These are phyloP conservation scores for Umbelopsis ramanniana DNA, from an alignment of 192 early-diverging fungal genomes.

Conservation along the genomic window DNA sequence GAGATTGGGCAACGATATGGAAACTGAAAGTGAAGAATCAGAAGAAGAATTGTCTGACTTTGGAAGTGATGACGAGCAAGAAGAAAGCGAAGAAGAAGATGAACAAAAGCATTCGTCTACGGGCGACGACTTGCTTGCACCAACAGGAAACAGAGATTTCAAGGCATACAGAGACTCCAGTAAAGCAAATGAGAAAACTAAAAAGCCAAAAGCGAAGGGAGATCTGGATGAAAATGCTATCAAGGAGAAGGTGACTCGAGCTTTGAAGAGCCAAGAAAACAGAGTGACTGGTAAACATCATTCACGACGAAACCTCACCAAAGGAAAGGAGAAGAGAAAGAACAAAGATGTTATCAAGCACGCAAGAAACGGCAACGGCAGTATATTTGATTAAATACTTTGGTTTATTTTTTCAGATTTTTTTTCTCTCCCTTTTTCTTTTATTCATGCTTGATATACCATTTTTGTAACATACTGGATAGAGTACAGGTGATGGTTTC, in stretches of 20 bases:
- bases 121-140: constrained; percentile 20
- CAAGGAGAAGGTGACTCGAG: constrained; percentile 54
- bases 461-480: constrained; percentile 21
- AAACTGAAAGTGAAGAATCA: constrained; percentile 22
- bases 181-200: constrained; percentile 30
- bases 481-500: constrained; percentile 14
- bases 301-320: constrained; percentile 49
- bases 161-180: constrained; percentile 55
- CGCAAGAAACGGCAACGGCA: constrained; percentile 33
- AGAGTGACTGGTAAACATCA: constrained; percentile 38
- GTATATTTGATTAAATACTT: constrained; percentile 35
- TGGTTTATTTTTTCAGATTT: background rate
- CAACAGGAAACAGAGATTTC: constrained; percentile 52
- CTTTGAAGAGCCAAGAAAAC: constrained; percentile 37
- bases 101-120: background rate
- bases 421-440: background rate
- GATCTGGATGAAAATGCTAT: constrained; percentile 50
- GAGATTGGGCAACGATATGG: constrained; percentile 34
- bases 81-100: constrained; percentile 4
- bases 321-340: constrained; percentile 59
- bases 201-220: constrained; percentile 14
- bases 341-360: constrained; percentile 37
- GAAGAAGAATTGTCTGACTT: constrained; percentile 14
- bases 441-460: constrained; percentile 15
- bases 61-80: constrained; percentile 24